phyloP scores from a whole-genome alignment of 2,329 filamentous ascomycete genomes.

The Rutstroemia sp. region DNA sequence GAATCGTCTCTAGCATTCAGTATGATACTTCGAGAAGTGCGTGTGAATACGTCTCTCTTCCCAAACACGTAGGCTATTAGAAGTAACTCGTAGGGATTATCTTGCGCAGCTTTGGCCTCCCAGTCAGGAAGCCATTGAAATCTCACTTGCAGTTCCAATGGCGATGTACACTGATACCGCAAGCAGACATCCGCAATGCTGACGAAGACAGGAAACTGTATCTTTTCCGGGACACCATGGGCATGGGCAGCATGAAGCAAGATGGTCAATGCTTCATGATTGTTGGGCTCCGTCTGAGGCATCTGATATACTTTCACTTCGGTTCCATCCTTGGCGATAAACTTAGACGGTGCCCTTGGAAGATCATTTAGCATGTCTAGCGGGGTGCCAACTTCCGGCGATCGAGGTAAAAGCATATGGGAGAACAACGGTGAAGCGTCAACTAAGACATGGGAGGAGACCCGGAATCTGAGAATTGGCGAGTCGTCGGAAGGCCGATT shows the following conservation, averaged over 20 bases:
- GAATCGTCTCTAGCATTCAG: conserved; percentile 38
- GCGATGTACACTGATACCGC: conserved; percentile 44
- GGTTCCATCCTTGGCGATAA: conserved; percentile 37
- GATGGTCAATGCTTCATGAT: conserved; percentile 35
- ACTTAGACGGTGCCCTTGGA: conserved; percentile 28
- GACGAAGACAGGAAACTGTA: conserved; percentile 43
- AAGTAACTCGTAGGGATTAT: conserved; percentile 42
- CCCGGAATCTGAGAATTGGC: conserved; percentile 41
- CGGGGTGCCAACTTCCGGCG: conserved; percentile 10
- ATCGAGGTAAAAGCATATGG: conserved; percentile 35
- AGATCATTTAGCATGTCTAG: conserved; percentile 19
- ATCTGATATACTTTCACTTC: conserved; percentile 43
- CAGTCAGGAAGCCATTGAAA: conserved; percentile 45
- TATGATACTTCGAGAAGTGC: conserved; percentile 43
- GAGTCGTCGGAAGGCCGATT: conserved; percentile 33
- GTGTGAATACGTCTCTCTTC: conserved; percentile 39
- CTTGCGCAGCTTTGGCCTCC: conserved; percentile 39
- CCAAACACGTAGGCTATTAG: conserved; percentile 48
- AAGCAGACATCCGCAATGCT: conserved; percentile 44
- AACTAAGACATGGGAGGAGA: conserved; percentile 43
- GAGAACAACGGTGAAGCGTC: conserved; percentile 46
- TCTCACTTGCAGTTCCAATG: conserved; percentile 43
- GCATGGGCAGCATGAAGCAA: conserved; percentile 45
- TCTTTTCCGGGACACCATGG: conserved; percentile 40
- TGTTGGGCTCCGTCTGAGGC: conserved; percentile 43